phyloP scores from a whole-genome alignment of 495 filamentous ascomycete species.

The Xylaria longipes region DNA sequence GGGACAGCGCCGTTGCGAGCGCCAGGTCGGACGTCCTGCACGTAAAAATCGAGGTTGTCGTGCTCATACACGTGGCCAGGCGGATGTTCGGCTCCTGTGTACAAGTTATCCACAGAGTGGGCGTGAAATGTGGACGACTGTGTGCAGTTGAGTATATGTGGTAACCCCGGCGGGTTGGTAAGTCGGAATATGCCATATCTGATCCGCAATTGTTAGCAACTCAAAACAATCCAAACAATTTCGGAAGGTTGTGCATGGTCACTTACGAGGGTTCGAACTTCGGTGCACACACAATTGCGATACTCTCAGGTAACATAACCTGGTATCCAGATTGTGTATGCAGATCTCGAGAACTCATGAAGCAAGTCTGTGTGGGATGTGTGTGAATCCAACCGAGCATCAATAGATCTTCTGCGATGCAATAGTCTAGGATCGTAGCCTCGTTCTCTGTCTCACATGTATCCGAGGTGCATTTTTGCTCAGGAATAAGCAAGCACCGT shows the following conservation, averaged over 20 bases:
- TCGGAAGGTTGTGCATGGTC: not conserved
- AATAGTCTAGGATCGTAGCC: constrained; percentile 81
- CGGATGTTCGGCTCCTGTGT: constrained; percentile 77
- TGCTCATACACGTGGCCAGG: constrained; percentile 88
- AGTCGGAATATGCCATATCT: constrained; percentile 93
- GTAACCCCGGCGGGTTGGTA: constrained; percentile 88
- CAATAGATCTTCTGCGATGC: constrained; percentile 82
- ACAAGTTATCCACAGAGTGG: constrained; percentile 67
- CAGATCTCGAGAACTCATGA: constrained; percentile 92
- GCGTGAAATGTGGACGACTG: constrained; percentile 83
- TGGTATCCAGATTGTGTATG: constrained; percentile 95
- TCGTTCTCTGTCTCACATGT: constrained; percentile 95
- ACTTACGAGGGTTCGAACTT: constrained; percentile 75
- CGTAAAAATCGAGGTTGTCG: constrained; percentile 73
- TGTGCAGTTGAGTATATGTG: constrained; percentile 76
- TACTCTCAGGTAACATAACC: constrained; percentile 90
- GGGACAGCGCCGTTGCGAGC: constrained; percentile 31
- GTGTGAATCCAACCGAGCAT: constrained; percentile 98
- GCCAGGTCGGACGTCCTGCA: constrained; percentile 75
- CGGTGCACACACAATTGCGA: constrained; percentile 96
- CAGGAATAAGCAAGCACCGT: constrained; percentile 83
- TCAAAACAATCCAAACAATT: no score
- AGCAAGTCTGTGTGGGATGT: constrained; percentile 94
- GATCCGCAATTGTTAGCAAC: constrained; percentile 24
- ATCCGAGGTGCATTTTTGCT: constrained; percentile 86